Evolutionary conservation across 176 grass and related monocot genomes (phyloP), one percentile per base, ranked within the genome.

Genomic region (Rhynchospora tenuis): DNA sequence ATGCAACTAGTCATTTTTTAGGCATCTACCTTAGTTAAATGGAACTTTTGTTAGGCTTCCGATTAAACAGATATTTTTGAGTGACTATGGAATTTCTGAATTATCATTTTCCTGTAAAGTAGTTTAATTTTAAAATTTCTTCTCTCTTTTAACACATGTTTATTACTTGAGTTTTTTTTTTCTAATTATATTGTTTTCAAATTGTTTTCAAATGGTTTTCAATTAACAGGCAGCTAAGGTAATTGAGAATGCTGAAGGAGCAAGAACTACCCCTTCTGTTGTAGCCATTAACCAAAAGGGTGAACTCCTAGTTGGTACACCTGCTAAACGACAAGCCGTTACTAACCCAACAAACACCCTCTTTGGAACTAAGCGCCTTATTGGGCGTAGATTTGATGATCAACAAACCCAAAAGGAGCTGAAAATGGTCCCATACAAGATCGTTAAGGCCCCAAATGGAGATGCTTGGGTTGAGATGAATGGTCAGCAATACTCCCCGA

Each of bases 401-500:
- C 91, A 85, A 0, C 93, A 99, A 61, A 99, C 96, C 19, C 93
- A 93, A 84, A 99, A 95, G 78, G 96, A 99, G 67, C 88, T 95
- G 86, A 93, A 99, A 83, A 99, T 99, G 97, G 97, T 99, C 17
- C 93, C 97, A 68, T 99, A 99, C 89, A 99, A 93, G 83, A 99
- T 99, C 64, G 93, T 99, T 64, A 99, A 87, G 85, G 94, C 87
- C 72, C 82, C 85, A 0, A 97, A 93, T 20, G 94, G 94, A 56
- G 94, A 97, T 85, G 97, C 97, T 2, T 99, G 97, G 96, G 91
- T 99, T 13, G 93, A 99, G 83, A 90, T 99, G 93, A 91, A 64
- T 45, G 93, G 93, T 28, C 86, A 99, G 68, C 71, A 92, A 51
- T 99, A 99, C 76, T 99, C 97, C 8, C 96, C 97, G 1, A 95